Conservation (phyloP, 179 eudicot species). For the Kewa caespitosa region DNA sequence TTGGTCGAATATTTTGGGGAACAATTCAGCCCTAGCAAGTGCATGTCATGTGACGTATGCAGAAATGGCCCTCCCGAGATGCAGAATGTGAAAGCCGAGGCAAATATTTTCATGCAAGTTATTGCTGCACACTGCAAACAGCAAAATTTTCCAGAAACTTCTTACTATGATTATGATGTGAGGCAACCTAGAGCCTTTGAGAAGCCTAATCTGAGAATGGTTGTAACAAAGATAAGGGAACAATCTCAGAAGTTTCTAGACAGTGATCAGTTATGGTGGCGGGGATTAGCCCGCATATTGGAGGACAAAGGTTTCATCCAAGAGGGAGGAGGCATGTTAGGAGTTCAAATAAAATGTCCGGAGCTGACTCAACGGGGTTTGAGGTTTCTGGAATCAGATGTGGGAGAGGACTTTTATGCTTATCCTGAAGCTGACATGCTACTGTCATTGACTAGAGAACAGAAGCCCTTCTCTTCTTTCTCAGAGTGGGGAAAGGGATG, state of each 20-base stretch:
- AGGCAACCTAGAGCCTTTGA: slow-evolving; percentile 31
- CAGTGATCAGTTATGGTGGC: slow-evolving; percentile 77
- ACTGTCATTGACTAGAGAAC: slow-evolving; percentile 27
- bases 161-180: slow-evolving; percentile 35
- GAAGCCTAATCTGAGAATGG: slow-evolving; percentile 47
- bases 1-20: slow-evolving; percentile 94
- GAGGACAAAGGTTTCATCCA: slow-evolving; percentile 69
- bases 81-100: slow-evolving; percentile 67
- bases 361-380: slow-evolving; percentile 61
- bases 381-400: slow-evolving; percentile 40
- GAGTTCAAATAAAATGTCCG: slow-evolving; percentile 68
- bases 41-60: slow-evolving; percentile 78
- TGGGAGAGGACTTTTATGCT: slow-evolving; percentile 42
- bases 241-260: slow-evolving; percentile 50
- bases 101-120: slow-evolving; percentile 52
- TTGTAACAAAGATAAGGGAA: slow-evolving; percentile 62
- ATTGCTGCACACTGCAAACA: slow-evolving; percentile 54
- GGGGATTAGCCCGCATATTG: slow-evolving; percentile 77
- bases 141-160: slow-evolving; percentile 29
- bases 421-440: slow-evolving; percentile 88
- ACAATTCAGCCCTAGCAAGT: slow-evolving; percentile 47
- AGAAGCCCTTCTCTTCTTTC: slow-evolving; percentile 47
- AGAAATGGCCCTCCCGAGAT: slow-evolving; percentile 68
- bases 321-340: slow-evolving; percentile 43
- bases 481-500: slow-evolving; percentile 90